Evolutionary conservation across 495 filamentous ascomycete genomes (phyloP).

Genomic region (Aspergillus conjunctus): DNA sequence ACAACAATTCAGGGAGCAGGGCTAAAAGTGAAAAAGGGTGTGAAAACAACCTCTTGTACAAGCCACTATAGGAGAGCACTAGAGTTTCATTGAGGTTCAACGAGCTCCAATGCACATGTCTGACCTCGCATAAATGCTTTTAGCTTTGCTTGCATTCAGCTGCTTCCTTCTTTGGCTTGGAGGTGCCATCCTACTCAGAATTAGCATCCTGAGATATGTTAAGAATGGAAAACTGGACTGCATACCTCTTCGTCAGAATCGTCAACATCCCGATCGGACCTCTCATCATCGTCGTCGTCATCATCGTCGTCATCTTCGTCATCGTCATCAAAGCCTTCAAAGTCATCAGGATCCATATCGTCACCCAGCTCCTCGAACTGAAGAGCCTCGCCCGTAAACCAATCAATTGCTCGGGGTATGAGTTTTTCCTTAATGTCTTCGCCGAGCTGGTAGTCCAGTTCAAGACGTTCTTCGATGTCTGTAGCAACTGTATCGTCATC

Average conservation of each 20-base stretch:
- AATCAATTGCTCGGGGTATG: slow-evolving; percentile 97
- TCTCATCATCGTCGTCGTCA: slow-evolving; percentile 66
- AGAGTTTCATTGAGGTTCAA: background rate
- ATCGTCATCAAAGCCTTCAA: slow-evolving; percentile 94
- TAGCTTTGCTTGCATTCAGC: slow-evolving; percentile 99
- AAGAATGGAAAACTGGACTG: slow-evolving; percentile 16
- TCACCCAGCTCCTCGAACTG: slow-evolving; percentile 95
- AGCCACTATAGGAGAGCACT: background rate
- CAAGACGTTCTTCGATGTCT: slow-evolving; percentile 96
- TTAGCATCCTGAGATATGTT: slow-evolving; percentile 32
- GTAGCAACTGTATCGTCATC: slow-evolving; percentile 76
- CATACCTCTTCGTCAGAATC: slow-evolving; percentile 94
- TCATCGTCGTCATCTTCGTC: slow-evolving; percentile 89
- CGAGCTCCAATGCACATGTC: background rate
- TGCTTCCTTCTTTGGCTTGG: slow-evolving; percentile 98
- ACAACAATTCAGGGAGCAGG: slow-evolving; percentile 30
- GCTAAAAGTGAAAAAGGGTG: slow-evolving; percentile 10
- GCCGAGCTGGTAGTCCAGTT: slow-evolving; percentile 98
- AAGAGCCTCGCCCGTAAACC: slow-evolving; percentile 98
- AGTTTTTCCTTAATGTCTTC: slow-evolving; percentile 99
- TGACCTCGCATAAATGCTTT: slow-evolving; percentile 21
- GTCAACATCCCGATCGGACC: slow-evolving; percentile 54
- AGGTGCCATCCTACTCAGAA: slow-evolving; percentile 74
- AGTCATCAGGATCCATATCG: slow-evolving; percentile 80
- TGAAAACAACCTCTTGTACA: background rate